Evolutionary conservation across 306 rosid genomes (phyloP).

Genomic region (Cucumis cinereus): DNA sequence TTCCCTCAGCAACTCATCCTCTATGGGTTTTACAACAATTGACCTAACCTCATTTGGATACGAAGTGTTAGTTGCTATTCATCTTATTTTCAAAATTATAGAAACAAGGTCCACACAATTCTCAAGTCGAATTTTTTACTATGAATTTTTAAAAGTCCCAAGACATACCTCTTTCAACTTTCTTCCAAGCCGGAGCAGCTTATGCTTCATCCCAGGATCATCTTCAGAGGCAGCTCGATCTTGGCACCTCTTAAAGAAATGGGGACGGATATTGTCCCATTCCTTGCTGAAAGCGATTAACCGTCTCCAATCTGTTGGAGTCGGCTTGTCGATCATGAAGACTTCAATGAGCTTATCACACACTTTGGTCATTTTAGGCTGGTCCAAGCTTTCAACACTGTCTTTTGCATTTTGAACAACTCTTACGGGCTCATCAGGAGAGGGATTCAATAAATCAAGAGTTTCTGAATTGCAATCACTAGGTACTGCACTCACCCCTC

Average conservation of each 20-base stretch:
- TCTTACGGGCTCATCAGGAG: conserved; percentile 1
- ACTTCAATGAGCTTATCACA: conserved; percentile 83
- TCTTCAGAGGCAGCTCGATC: conserved; percentile 40
- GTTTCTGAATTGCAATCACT: conserved; percentile 19
- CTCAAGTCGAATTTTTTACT: not conserved
- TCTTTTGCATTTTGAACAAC: conserved; percentile 21
- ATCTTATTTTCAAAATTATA: not conserved
- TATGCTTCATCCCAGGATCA: conserved; percentile 60
- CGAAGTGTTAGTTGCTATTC: not conserved
- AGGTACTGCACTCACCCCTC: conserved; percentile 15
- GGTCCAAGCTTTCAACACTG: conserved; percentile 28
- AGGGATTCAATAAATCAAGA: conserved; percentile 15
- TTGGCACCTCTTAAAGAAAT: conserved; percentile 46
- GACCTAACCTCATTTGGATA: not conserved
- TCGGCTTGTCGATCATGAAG: conserved; percentile 83
- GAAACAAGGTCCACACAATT: not conserved
- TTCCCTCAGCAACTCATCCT: not conserved
- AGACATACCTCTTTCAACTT: conserved; percentile 70
- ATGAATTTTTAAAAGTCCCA: not conserved
- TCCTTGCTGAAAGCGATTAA: conserved; percentile 75
- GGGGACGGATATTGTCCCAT: conserved; percentile 65
- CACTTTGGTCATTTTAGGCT: conserved; percentile 33
- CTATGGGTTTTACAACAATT: not conserved
- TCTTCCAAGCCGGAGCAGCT: conserved; percentile 61
- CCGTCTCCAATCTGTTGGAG: conserved; percentile 75